Evolutionary conservation across 805 yeast species (phyloP), one percentile per base, ranked within the genome.

Genomic region (Yamadazyma takamatsuzukensis): DNA sequence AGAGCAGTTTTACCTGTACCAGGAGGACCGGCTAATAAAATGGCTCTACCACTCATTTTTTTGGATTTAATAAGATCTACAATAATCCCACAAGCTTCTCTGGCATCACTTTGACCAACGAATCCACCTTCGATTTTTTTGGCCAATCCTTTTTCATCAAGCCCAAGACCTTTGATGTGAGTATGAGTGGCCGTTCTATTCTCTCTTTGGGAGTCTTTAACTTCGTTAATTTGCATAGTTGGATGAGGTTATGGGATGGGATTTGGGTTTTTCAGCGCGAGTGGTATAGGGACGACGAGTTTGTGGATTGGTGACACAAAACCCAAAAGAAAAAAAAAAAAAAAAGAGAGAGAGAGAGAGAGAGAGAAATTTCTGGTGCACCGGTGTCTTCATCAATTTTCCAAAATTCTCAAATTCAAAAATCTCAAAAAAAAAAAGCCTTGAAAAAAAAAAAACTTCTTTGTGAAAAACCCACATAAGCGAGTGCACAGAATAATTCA

Each of bases 1-100:
- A 93, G 72, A 1, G 98, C 98, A 3, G 98, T 93, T 58, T 93
- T 93, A 54, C 98, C 98, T 5, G 97, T 90, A 0, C 97, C 96
- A 7, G 98, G 97, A 5, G 95, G 95, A 32, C 98, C 98, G 1
- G 98, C 97, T 34, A 93, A 71, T 39, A 93, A 63, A 32, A 93
- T 79, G n/a, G 96, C 97, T 53, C 90, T 84, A 18, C 98, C 98
- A 32, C 95, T 83, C 81, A 93, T 83, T 59, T 81, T 86, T 50
- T 86, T 87, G 19, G 85, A 80, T 61, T 88, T 89, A 64, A 93
- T 87, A 62, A 93, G 70, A 61, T 93, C 97, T 24, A 90, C 95
- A 42, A 93, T 76, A 34, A 93, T 82, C 43, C 98, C 98, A 53
- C 96, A 88, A 0, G 97, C 97, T 62, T 81, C 89, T 59, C 93